Evolutionary conservation across 768 basidiomycete species (phyloP), one percentile per base, ranked within the genome.

Genomic region (Pleurotus pulmonarius): DNA sequence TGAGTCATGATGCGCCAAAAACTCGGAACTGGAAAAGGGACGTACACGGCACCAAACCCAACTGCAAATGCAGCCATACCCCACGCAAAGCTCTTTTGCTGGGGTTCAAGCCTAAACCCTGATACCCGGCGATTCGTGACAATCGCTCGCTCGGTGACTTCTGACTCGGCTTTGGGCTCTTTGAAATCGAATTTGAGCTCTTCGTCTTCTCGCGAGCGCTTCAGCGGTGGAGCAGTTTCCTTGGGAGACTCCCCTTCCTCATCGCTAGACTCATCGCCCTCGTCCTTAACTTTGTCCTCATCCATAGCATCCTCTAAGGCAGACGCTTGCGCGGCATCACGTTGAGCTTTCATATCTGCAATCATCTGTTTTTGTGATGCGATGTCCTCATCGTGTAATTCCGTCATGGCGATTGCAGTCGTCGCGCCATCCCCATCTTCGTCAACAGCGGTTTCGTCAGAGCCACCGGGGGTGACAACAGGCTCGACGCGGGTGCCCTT

Each of bases 11-110:
- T 61, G 43, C 55, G 39, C 25, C 22, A 11, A 45, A n/a, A 39
- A 38, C 3, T 38, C 40, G 12, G 5, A 29, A 57, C 4, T 38
- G 38, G 51, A 47, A 55, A 52, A 25, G 56, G 29, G 3, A 84
- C 88, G 73, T 64, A 93, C 90, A 88, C 80, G 59, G 90, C 92
- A 49, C 89, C 82, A 68, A 90, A 74, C 25, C 92, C 92, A 49
- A 92, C 75, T 38, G 89, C 90, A 70, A 96, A 95, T 16, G 88
- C 88, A 38, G 89, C 78, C 16, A 88, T 75, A 38, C 92, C 92
- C 92, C 92, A 94, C 2, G 87, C 90, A 54, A 87, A 76, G 37
- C 86, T 85, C 70, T 88, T 90, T 62, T 83, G 81, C 64, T 83
- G 80, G 9, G 92, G 85, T 61, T 86, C 80, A 60, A 86, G 66